Evolutionary conservation across 31 red algal genomes (phyloP).

Genomic region (Asparagopsis taxiformis): DNA sequence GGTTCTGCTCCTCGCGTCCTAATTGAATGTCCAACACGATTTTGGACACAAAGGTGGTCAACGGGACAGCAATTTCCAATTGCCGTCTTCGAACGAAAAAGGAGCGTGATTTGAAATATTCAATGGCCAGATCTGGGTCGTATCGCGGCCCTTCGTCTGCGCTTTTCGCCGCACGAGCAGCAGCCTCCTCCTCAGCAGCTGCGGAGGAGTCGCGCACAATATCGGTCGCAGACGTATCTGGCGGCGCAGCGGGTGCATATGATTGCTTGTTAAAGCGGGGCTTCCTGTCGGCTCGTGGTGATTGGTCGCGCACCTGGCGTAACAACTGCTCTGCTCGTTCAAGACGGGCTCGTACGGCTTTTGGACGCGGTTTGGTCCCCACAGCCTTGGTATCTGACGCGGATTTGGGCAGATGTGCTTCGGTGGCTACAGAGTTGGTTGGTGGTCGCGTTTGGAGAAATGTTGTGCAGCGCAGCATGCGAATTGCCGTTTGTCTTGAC

Average conservation of each 20-base stretch:
- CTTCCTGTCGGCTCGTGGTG: not conserved
- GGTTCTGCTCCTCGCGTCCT: constrained; percentile 74
- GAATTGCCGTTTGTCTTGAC: no score
- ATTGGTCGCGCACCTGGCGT: constrained; percentile 33
- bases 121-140: constrained; percentile 55
- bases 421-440: constrained; percentile 1
- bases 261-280: no score
- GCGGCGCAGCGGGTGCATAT: not conserved
- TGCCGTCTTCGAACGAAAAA: constrained; percentile 78
- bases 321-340: constrained; percentile 57
- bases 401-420: not conserved
- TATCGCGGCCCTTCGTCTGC: constrained; percentile 78
- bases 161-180: constrained; percentile 58
- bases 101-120: constrained; percentile 51
- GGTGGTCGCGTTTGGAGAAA: not conserved
- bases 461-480: not conserved
- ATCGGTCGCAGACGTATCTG: not conserved
- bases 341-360: constrained; percentile 41
- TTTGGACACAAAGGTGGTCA: constrained; percentile 78
- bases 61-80: constrained; percentile 81
- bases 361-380: constrained; percentile 21
- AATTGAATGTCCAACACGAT: constrained; percentile 85
- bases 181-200: constrained; percentile 59
- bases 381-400: constrained; percentile 20
- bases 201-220: no score